Conservation (phyloP, 257 asterid genomes). For the Apocynum venetum region DNA sequence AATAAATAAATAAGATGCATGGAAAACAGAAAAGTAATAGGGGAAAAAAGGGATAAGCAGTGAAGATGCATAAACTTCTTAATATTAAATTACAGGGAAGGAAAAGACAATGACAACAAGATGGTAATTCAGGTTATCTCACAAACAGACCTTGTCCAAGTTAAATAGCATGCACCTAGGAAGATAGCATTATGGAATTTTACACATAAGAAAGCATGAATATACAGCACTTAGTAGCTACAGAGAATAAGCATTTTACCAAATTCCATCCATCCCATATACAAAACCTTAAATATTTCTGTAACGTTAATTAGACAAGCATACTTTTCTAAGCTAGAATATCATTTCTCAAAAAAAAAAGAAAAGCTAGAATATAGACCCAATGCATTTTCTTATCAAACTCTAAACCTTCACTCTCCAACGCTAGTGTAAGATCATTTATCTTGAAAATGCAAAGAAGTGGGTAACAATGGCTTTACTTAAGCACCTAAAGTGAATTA, state of each 20-base stretch:
- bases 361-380: too few species aligned
- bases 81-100: background rate
- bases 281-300: background rate
- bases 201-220: background rate
- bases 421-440: background rate
- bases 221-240: background rate
- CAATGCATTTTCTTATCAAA: background rate
- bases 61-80: background rate
- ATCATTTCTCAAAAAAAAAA: too few species aligned
- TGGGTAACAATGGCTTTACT: background rate
- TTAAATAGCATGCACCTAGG: background rate
- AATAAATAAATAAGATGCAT: too few species aligned
- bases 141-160: background rate
- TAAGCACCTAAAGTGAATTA: background rate
- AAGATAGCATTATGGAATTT: background rate
- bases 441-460: background rate
- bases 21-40: background rate
- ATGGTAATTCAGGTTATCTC: background rate
- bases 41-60: background rate
- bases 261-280: too few species aligned
- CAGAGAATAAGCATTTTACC: background rate
- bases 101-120: background rate
- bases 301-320: background rate
- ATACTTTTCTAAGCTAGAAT: background rate
- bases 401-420: background rate